phyloP scores from a whole-genome alignment of 2,329 filamentous ascomycete species.

The Cladorrhinum sp. region DNA sequence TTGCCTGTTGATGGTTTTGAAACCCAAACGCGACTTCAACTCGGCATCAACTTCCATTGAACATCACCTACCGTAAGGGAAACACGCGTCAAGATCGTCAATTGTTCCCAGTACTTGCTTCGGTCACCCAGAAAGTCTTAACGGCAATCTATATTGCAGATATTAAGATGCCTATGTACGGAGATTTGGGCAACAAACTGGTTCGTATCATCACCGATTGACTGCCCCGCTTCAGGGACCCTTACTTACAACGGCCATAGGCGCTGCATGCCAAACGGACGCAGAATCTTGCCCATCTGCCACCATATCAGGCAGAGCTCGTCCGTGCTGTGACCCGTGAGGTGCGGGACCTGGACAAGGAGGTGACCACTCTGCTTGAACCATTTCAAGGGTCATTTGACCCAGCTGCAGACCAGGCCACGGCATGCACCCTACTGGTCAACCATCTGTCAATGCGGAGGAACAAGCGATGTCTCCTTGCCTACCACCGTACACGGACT shows the following conservation, averaged over 20 bases:
- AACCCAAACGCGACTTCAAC: neutral
- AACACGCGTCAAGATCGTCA: neutral
- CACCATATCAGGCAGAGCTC: slow-evolving; percentile 87
- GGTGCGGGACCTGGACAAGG: slow-evolving; percentile 87
- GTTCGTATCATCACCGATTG: slow-evolving; percentile 43
- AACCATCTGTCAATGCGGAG: slow-evolving; percentile 93
- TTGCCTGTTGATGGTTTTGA: neutral
- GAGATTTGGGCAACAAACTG: slow-evolving; percentile 81
- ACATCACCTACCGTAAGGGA: neutral
- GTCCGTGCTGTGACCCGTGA: slow-evolving; percentile 85
- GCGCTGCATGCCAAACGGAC: slow-evolving; percentile 95
- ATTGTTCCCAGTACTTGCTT: neutral
- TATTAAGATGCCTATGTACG: slow-evolving; percentile 63
- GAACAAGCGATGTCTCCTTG: slow-evolving; percentile 92
- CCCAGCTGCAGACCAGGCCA: slow-evolving; percentile 75
- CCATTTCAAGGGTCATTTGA: slow-evolving; percentile 85
- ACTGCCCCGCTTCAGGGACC: neutral
- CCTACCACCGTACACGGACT: slow-evolving; percentile 86
- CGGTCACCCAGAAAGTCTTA: neutral
- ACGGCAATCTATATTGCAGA: neutral
- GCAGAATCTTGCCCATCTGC: slow-evolving; percentile 79
- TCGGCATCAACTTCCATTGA: neutral
- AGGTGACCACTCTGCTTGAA: slow-evolving; percentile 74
- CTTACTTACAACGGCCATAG: slow-evolving; percentile 43
- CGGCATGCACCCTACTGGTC: slow-evolving; percentile 84